Conservation (phyloP, 2,329 filamentous ascomycete species). For the Blastomyces gilchristii region DNA sequence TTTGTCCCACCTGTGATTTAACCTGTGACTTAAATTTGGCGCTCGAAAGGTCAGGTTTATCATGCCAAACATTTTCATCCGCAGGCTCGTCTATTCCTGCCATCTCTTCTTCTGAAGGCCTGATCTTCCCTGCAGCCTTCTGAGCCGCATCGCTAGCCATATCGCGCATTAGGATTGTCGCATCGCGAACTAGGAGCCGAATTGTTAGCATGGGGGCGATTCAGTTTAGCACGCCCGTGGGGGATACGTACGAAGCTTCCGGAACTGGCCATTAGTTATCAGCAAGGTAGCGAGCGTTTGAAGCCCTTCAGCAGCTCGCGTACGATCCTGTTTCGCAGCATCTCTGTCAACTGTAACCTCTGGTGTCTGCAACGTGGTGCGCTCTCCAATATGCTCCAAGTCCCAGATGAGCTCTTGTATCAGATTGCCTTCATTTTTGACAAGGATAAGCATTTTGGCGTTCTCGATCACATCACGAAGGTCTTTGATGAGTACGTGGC, state of each 20-base stretch:
- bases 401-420: slow-evolving; percentile 97
- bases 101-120: slow-evolving; percentile 68
- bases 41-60: slow-evolving; percentile 65
- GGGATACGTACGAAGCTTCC: slow-evolving; percentile 62
- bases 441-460: slow-evolving; percentile 73
- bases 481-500: slow-evolving; percentile 66
- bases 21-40: slow-evolving; percentile 59
- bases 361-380: slow-evolving; percentile 52
- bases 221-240: neutral
- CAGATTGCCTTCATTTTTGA: slow-evolving; percentile 91
- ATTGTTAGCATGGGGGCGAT: slow-evolving; percentile 14
- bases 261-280: slow-evolving; percentile 92
- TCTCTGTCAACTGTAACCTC: slow-evolving; percentile 63
- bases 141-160: slow-evolving; percentile 83
- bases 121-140: slow-evolving; percentile 64
- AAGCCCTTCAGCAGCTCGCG: slow-evolving; percentile 72
- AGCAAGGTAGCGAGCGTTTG: slow-evolving; percentile 79
- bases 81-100: slow-evolving; percentile 71
- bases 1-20: slow-evolving; percentile 49
- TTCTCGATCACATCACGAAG: slow-evolving; percentile 69
- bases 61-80: slow-evolving; percentile 88
- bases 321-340: slow-evolving; percentile 67
- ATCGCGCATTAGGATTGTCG: slow-evolving; percentile 69
- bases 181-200: slow-evolving; percentile 56
- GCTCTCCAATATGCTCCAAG: slow-evolving; percentile 59